Evolutionary conservation across 768 basidiomycete species (phyloP).

Genomic region (Auricularia cornea): DNA sequence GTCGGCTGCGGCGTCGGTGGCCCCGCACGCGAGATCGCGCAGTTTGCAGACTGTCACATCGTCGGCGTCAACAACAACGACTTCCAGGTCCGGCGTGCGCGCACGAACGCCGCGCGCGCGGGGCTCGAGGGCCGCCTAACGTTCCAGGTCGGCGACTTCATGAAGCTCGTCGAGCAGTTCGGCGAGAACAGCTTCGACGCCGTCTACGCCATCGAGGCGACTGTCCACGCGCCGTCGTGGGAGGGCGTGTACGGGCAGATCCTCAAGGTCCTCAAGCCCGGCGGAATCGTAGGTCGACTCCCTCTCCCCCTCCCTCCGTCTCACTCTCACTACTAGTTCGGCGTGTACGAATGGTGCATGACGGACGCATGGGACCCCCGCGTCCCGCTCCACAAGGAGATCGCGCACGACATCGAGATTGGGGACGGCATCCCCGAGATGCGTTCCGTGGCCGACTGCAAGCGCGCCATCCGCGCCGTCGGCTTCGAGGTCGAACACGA

Average conservation of each 20-base stretch:
- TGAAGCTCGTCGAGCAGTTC: constrained; percentile 87
- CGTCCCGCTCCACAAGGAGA: constrained; percentile 76
- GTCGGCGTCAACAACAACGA: constrained; percentile 94
- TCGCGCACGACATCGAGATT: constrained; percentile 86
- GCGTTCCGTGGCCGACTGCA: constrained; percentile 64
- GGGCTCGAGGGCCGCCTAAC: constrained; percentile 69
- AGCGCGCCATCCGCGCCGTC: constrained; percentile 69
- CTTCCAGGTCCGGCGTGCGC: constrained; percentile 85
- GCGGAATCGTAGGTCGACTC: constrained; percentile 68
- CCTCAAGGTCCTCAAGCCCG: constrained; percentile 88
- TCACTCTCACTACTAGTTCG: too few species aligned
- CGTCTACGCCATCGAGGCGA: constrained; percentile 97
- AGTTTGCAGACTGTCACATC: constrained; percentile 78
- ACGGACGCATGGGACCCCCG: constrained; percentile 88
- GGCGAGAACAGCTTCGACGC: constrained; percentile 93
- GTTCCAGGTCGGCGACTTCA: constrained; percentile 92
- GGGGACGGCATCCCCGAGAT: constrained; percentile 98
- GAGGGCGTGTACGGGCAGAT: constrained; percentile 97
- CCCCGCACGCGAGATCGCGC: constrained; percentile 90
- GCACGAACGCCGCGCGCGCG: constrained; percentile 66
- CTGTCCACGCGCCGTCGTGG: constrained; percentile 90
- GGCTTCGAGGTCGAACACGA: constrained; percentile 86
- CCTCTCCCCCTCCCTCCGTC: too few species aligned
- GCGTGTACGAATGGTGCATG: constrained; percentile 99
- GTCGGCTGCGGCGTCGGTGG: constrained; percentile 98